Evolutionary conservation across 495 filamentous ascomycete genomes (phyloP).

Genomic region (Pseudoneurospora amorphoporcata): DNA sequence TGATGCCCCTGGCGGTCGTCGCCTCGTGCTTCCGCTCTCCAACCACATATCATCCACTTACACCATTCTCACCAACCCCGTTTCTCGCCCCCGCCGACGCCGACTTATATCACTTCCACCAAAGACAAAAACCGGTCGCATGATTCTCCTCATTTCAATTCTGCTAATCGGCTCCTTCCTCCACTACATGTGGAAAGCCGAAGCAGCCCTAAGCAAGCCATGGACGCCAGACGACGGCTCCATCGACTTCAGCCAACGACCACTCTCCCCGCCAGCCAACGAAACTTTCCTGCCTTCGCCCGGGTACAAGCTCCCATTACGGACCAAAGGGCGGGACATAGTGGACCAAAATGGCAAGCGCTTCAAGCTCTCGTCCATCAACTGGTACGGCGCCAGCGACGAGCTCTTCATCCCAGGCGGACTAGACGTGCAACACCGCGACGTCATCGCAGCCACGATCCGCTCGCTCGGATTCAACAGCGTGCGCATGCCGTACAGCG

Average conservation of each 20-base stretch:
- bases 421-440: constrained; percentile 46
- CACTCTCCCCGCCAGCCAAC: constrained; percentile 30
- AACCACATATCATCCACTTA: not conserved
- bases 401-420: constrained; percentile 50
- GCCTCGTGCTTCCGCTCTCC: not conserved
- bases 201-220: constrained; percentile 27
- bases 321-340: constrained; percentile 43
- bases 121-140: constrained; percentile 8
- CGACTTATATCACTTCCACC: not conserved
- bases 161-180: constrained; percentile 24
- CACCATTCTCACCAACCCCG: not conserved
- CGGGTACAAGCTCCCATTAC: constrained; percentile 37
- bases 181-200: constrained; percentile 29
- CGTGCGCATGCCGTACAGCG: constrained; percentile 50
- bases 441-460: constrained; percentile 42
- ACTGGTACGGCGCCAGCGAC: constrained; percentile 56
- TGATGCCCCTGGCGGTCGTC: not conserved
- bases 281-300: constrained; percentile 26
- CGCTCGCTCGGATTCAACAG: constrained; percentile 50
- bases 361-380: constrained; percentile 47
- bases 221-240: constrained; percentile 32
- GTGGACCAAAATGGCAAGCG: constrained; percentile 40
- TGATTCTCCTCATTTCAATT: constrained; percentile 23
- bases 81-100: not conserved
- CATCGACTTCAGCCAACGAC: constrained; percentile 29